Evolutionary conservation across 345 rosid species (phyloP).

Genomic region (Acer negundo): DNA sequence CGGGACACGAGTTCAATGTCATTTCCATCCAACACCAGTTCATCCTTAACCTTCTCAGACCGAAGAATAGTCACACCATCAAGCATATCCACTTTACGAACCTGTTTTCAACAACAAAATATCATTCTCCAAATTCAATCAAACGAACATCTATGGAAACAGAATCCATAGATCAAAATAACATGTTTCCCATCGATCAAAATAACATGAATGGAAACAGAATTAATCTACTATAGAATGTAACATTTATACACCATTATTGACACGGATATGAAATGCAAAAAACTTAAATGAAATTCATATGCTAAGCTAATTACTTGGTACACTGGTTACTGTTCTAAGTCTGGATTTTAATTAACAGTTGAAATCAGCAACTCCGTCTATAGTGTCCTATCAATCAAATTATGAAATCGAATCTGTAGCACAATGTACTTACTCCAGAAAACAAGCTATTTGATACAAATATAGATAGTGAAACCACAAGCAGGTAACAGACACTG

Average conservation of each 20-base stretch:
- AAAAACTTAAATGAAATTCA: no score
- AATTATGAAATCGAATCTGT: not conserved
- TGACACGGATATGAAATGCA: no score
- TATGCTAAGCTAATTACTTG: no score
- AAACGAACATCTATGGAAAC: not conserved
- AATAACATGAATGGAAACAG: no score
- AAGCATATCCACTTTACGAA: constrained; percentile 54
- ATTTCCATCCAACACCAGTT: constrained; percentile 45
- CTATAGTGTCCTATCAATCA: not conserved
- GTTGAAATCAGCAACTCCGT: not conserved
- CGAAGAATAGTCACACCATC: constrained; percentile 46
- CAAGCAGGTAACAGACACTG: not conserved
- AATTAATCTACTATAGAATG: no score
- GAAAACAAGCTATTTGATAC: not conserved
- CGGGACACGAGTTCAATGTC: constrained; percentile 51
- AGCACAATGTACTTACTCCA: no score
- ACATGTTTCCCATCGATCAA: no score
- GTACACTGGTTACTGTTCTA: not conserved
- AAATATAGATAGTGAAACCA: not conserved
- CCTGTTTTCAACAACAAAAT: constrained; percentile 23
- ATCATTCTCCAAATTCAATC: not conserved
- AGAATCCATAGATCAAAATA: not conserved
- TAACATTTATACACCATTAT: no score
- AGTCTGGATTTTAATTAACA: not conserved
- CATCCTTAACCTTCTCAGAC: constrained; percentile 57